A percentile compares a stretch with the other conserved stretches of the same genome.
These are phyloP conservation scores for Globisporangium abappressorium DNA, from an alignment of 352 stramenopile genomes.

Conservation along the genomic window DNA sequence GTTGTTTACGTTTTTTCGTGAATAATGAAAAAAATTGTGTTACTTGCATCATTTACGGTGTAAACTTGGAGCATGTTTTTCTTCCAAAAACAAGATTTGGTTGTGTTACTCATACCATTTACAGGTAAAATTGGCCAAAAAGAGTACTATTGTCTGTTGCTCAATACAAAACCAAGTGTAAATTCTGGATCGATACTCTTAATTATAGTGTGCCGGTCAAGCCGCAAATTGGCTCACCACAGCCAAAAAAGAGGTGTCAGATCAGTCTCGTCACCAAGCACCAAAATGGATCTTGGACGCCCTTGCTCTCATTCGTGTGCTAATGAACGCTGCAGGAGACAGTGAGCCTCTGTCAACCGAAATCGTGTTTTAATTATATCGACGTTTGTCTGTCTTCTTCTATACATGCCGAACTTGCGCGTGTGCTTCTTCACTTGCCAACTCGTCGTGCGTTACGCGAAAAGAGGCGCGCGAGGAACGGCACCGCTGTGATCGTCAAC, in stretches of 20 bases:
- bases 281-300: constrained; percentile 12
- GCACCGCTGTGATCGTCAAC: constrained; percentile 69
- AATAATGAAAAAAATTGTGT: too few species aligned
- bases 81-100: too few species aligned
- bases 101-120: too few species aligned
- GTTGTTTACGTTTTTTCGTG: too few species aligned
- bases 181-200: too few species aligned
- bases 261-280: constrained; percentile 2
- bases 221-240: neutral
- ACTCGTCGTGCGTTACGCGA: constrained; percentile 28
- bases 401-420: neutral
- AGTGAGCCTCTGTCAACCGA: neutral
- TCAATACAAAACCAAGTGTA: too few species aligned
- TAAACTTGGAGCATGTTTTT: too few species aligned
- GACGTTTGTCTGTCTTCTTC: neutral
- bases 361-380: neutral
- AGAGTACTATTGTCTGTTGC: too few species aligned
- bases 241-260: neutral
- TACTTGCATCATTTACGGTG: too few species aligned
- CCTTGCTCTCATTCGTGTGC: neutral
- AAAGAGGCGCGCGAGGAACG: constrained; percentile 68
- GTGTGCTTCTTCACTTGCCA: constrained; percentile 16
- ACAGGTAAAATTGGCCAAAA: too few species aligned
- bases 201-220: neutral
- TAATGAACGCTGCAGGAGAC: neutral